Evolutionary conservation across 257 asterid genomes (phyloP), one percentile per base, ranked within the genome.

Genomic region (Euphrasia confusa): DNA sequence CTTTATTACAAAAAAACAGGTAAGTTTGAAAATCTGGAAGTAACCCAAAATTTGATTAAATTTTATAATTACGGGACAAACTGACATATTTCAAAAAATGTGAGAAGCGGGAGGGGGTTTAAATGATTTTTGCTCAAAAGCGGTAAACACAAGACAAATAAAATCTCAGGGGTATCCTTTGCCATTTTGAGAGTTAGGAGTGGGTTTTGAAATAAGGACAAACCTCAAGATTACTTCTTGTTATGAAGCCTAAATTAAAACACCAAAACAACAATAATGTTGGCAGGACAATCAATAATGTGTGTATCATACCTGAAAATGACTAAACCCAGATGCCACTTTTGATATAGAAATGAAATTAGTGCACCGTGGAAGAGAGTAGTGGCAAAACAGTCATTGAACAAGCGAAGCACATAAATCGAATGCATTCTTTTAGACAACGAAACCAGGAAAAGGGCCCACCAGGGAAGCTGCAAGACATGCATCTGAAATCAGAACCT

Each of bases 341-440:
- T 88, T 65, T 81, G 98, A 69, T 72, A 75, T 40, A 92, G 79
- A 81, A 88, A 83, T 62, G 87, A 79, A 66, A 87, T 68, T 75
- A 88, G 52, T 61, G 98, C 80, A 26, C 84, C 81, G 66, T 92
- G 97, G 68, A 92, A 84, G 58, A 92, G 79, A 60, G 97, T 89
- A 40, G 84, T 89, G 64, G 98, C 98, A 65, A 92, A 89, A 81
- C 98, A 92, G 70, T 92, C 98, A 68, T 92, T 92, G 81, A 92
- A 92, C 71, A 92, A 80, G 73, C 98, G 95, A 75, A 92, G 95
- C 78, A 92, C 84, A 54, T 89, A 92, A 68, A 92, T 92, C 18
- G 98, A 92, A 74, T 88, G 98, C 75, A 84, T 66, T 77, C 96
- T 75, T 75, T 92, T 92, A 47, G 98, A 92, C 74, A 92, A 68